Conservation (phyloP, 805 yeast genomes). For the Kazachstania africana region DNA sequence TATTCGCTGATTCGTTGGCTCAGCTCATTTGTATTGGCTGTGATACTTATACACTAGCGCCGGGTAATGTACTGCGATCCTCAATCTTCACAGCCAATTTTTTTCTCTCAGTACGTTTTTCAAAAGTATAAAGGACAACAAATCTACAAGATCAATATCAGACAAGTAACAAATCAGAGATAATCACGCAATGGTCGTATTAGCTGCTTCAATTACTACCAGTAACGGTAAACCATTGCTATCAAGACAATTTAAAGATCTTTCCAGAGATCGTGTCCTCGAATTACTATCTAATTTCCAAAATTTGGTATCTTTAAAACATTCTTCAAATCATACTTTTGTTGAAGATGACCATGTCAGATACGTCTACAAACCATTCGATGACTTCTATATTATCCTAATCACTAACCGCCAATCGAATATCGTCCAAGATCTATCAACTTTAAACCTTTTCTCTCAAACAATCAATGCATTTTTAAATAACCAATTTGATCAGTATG, state of each 20-base stretch:
- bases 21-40: too few relatives aligned
- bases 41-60: too few relatives aligned
- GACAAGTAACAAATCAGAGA: too few relatives aligned
- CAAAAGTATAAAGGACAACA: too few relatives aligned
- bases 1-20: too few relatives aligned
- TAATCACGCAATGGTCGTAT: constrained; percentile 66
- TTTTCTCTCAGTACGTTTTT: too few relatives aligned
- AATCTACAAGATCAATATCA: too few relatives aligned
- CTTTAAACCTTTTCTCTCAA: constrained; percentile 74
- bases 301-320: constrained; percentile 53
- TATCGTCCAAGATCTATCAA: constrained; percentile 87
- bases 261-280: constrained; percentile 75
- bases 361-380: constrained; percentile 92
- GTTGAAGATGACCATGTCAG: constrained; percentile 88
- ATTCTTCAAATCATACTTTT: constrained; percentile 75
- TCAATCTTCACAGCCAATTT: too few relatives aligned
- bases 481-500: constrained; percentile 58
- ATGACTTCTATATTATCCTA: constrained; percentile 80
- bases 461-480: constrained; percentile 67
- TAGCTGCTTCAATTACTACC: constrained; percentile 91
- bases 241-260: constrained; percentile 83
- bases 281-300: constrained; percentile 82
- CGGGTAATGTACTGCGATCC: too few relatives aligned
- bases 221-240: constrained; percentile 87
- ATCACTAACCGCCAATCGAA: constrained; percentile 87